Base-by-base conservation (phyloP, 345 rosid species). In the Pseudoturritis turrita region DNA sequence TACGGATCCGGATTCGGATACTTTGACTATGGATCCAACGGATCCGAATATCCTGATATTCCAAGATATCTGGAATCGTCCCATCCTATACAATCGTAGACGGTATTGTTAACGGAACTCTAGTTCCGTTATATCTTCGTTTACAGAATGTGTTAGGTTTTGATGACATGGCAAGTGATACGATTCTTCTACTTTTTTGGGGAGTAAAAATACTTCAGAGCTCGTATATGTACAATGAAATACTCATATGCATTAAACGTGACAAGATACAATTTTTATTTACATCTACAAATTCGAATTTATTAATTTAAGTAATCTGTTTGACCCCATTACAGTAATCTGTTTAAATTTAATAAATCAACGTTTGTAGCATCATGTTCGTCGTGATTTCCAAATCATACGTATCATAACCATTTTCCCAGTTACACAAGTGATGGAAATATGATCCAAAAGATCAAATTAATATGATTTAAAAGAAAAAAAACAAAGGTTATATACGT, bases 31-130 rank as follows among this genome's bases (percentile, higher is more conserved):
- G n/a, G n/a, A n/a, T n/a, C n/a, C n/a, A n/a, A n/a, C n/a, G n/a
- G n/a, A n/a, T n/a, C n/a, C n/a, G n/a, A n/a, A n/a, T n/a, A n/a
- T n/a, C n/a, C n/a, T n/a, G n/a, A n/a, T n/a, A n/a, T n/a, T n/a
- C n/a, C n/a, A n/a, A n/a, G n/a, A n/a, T n/a, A n/a, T n/a, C n/a
- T n/a, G n/a, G n/a, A n/a, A n/a, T n/a, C n/a, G n/a, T n/a, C n/a
- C n/a, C n/a, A n/a, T n/a, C n/a, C n/a, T n/a, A n/a, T n/a, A n/a
- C n/a, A n/a, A n/a, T n/a, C n/a, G n/a, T n/a, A n/a, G n/a, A n/a
- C n/a, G n/a, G n/a, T n/a, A n/a, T n/a, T n/a, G n/a, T 41, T 56
- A 56, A 53, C 51, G 51, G 71, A 53, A 52, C 28, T 26, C n/a
- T 3, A 39, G 50, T 66, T 51, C 59, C 37, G 35, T 45, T 44